Evolutionary conservation across 140 eudicot species (phyloP), one percentile per base, ranked within the genome.

Genomic region (Cichorium intybus): DNA sequence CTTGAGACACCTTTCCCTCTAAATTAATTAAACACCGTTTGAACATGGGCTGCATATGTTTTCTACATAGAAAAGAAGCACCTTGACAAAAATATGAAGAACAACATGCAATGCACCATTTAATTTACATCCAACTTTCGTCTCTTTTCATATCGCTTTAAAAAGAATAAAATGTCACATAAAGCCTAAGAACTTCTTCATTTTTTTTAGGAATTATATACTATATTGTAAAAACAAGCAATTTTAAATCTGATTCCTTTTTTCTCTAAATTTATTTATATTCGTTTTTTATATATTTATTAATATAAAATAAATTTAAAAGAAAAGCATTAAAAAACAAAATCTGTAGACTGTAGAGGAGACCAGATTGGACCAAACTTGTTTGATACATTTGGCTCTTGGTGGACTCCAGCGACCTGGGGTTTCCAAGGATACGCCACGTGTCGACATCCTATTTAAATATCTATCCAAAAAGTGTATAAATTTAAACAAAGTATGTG

Each of bases 331-430:
- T n/a, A n/a, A 56, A 67, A 64, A 76, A 64, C 76, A 49, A 85
- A 71, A 16, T 47, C 54, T 78, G 84, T 63, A 59, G 53, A 67
- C 75, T 23, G 10, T 18, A 71, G 22, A 31, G 82, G 81, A 75
- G 79, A 80, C 85, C 75, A 47, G 20, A 64, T 16, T 68, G 76
- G 74, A 70, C n/a, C n/a, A n/a, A n/a, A n/a, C n/a, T n/a, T n/a
- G n/a, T n/a, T n/a, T n/a, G n/a, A n/a, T n/a, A n/a, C n/a, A n/a
- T n/a, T n/a, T n/a, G n/a, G n/a, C n/a, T n/a, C n/a, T n/a, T n/a
- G n/a, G n/a, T n/a, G n/a, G n/a, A n/a, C n/a, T n/a, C n/a, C n/a
- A n/a, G n/a, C n/a, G n/a, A n/a, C n/a, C n/a, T n/a, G n/a, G n/a
- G n/a, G n/a, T n/a, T 60, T 60, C 48, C 16, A 26, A 52, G 47